phyloP scores from a whole-genome alignment of 2,329 filamentous ascomycete species.

The Basipetospora chlamydospora region DNA sequence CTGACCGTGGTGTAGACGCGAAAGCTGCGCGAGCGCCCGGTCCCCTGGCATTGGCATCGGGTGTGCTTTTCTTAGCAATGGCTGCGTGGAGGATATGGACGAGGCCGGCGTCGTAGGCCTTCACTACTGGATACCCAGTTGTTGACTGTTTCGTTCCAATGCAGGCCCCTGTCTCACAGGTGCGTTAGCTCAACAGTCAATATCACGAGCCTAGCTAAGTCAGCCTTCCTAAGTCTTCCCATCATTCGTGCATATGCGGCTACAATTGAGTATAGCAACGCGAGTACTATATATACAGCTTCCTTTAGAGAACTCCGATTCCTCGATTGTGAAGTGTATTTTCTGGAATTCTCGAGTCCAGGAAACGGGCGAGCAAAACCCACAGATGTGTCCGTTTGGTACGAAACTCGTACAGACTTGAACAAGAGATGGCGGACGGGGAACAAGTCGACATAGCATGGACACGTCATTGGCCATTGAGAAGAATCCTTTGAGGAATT shows the following conservation, averaged over 20 bases:
- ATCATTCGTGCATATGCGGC: background rate
- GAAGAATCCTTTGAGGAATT: no score
- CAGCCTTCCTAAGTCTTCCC: background rate
- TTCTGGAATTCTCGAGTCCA: background rate
- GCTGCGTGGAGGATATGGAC: slow-evolving; percentile 1
- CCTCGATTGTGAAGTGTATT: background rate
- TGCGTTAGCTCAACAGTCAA: no score
- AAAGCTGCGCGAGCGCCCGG: background rate
- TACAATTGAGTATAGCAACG: background rate
- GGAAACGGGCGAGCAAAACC: background rate
- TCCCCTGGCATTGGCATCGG: background rate
- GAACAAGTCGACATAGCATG: no score
- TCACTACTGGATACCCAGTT: background rate
- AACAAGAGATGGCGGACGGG: no score
- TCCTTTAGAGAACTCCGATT: background rate
- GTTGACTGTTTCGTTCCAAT: no score
- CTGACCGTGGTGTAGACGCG: background rate
- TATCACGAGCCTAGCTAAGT: background rate
- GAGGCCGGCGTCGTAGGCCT: background rate
- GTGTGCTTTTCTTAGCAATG: background rate
- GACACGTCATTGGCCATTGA: no score
- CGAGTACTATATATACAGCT: background rate
- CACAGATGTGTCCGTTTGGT: no score
- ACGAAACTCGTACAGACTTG: no score
- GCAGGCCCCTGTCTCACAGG: no score